Percentiles rank a stretch among this genome's conserved stretches.
phyloP scores from a whole-genome alignment of 192 early-diverging fungal species.

The Dimargaris verticillata region DNA sequence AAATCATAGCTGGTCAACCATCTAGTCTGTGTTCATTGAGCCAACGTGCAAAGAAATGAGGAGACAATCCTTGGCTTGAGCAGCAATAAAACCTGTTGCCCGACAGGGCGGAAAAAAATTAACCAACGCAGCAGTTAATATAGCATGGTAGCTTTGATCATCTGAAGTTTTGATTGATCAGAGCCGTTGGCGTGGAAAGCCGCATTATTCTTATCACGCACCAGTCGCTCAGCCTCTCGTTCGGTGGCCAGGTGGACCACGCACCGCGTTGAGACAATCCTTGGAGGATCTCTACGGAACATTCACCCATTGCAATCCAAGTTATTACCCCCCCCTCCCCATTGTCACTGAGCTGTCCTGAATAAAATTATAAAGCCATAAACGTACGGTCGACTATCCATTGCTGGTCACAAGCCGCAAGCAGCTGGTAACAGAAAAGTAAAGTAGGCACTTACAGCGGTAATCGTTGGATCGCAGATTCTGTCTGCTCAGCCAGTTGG shows the following conservation, averaged over 20 bases:
- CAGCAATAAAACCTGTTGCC: neutral
- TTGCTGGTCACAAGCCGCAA: neutral
- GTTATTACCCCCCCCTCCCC: too few relatives aligned
- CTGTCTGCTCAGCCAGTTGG: neutral
- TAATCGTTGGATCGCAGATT: neutral
- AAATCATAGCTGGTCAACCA: neutral
- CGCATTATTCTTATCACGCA: conserved; percentile 6
- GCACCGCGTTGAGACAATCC: too few relatives aligned
- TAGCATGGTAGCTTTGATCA: neutral
- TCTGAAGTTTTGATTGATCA: neutral
- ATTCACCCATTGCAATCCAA: too few relatives aligned
- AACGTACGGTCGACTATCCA: too few relatives aligned
- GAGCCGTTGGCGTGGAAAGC: neutral
- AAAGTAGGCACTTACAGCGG: neutral
- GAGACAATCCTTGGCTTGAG: neutral
- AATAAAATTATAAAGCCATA: too few relatives aligned
- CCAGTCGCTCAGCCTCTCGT: conserved; percentile 5
- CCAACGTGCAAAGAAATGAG: neutral
- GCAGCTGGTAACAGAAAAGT: neutral
- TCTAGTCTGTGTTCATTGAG: neutral
- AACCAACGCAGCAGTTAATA: too few relatives aligned
- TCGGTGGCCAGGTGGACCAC: neutral
- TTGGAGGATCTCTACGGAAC: too few relatives aligned
- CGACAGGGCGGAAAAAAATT: neutral
- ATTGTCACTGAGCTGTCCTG: too few relatives aligned